These are phyloP conservation scores for Ceratorhiza oryzae-sativae DNA, from an alignment of 1,284 basidiomycete genomes.

Conservation along the genomic window DNA sequence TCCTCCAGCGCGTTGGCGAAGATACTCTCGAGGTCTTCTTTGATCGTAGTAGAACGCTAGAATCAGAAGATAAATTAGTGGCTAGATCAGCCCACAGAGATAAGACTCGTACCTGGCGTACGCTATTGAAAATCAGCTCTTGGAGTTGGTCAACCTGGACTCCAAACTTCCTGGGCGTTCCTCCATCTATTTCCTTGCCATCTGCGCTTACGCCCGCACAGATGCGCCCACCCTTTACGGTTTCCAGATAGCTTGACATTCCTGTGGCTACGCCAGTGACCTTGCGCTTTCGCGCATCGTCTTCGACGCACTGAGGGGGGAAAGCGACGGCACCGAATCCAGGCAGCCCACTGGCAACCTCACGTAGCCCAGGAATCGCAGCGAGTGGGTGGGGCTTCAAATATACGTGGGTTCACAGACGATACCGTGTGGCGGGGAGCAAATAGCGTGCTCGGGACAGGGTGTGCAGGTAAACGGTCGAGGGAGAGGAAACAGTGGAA, in stretches of 20 bases:
- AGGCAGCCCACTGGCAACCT: slow-evolving; percentile 73
- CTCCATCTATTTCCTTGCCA: slow-evolving; percentile 55
- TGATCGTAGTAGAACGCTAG: slow-evolving; percentile 7
- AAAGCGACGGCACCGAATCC: slow-evolving; percentile 79
- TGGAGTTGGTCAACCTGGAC: slow-evolving; percentile 60
- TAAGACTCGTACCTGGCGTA: slow-evolving; percentile 9
- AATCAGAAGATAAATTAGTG: neutral
- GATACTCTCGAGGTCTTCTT: slow-evolving; percentile 68
- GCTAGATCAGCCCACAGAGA: neutral
- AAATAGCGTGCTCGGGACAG: slow-evolving; percentile 84
- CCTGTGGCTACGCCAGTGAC: slow-evolving; percentile 80
- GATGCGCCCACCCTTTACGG: slow-evolving; percentile 71
- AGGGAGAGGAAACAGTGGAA: slow-evolving; percentile 63
- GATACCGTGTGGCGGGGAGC: slow-evolving; percentile 64
- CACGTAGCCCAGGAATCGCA: slow-evolving; percentile 57
- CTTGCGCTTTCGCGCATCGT: slow-evolving; percentile 78
- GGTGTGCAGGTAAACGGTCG: slow-evolving; percentile 78
- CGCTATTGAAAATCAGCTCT: slow-evolving; percentile 43
- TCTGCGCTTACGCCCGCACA: slow-evolving; percentile 64
- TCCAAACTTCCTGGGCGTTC: slow-evolving; percentile 79
- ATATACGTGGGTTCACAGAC: slow-evolving; percentile 80
- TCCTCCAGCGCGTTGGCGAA: slow-evolving; percentile 85
- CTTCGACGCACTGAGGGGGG: slow-evolving; percentile 81
- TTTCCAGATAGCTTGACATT: slow-evolving; percentile 72
- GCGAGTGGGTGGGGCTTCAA: slow-evolving; percentile 66